Evolutionary conservation across 2,329 filamentous ascomycete species (phyloP).

Genomic region (Tolypocladium paradoxum): DNA sequence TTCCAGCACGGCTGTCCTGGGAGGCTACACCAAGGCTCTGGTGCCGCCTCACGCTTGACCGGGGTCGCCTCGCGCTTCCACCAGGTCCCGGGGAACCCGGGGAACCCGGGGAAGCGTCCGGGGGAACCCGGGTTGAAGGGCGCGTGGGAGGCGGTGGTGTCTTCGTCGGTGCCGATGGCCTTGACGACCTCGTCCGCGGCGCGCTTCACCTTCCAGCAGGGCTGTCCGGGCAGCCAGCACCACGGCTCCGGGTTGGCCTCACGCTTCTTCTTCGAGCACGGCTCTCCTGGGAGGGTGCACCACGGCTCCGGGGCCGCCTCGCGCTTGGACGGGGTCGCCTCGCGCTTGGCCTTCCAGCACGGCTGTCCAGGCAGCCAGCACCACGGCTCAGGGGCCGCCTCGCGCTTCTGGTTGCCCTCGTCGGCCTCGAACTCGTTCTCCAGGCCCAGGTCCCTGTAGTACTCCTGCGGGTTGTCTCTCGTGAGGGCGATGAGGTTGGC

Average conservation of each 20-base stretch:
- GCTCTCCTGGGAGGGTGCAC: too few species aligned
- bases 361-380: slow-evolving; percentile 26
- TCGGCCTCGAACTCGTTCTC: slow-evolving; percentile 12
- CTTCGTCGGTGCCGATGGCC: slow-evolving; percentile 11
- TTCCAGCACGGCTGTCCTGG: slow-evolving; percentile 11
- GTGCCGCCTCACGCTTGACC: too few species aligned
- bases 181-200: slow-evolving; percentile 25
- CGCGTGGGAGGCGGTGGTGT: slow-evolving; percentile 16
- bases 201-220: slow-evolving; percentile 25
- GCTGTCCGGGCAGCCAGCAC: slow-evolving; percentile 10
- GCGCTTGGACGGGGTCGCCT: too few species aligned
- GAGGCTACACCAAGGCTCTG: slow-evolving; percentile 1
- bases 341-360: slow-evolving; percentile 25
- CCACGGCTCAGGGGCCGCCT: slow-evolving; percentile 15
- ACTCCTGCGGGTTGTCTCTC: slow-evolving; percentile 17
- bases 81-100: slow-evolving; percentile 8
- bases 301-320: too few species aligned
- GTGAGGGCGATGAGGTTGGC: slow-evolving; percentile 23
- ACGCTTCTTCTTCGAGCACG: slow-evolving; percentile 21
- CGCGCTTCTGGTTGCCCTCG: slow-evolving; percentile 9
- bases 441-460: slow-evolving; percentile 21
- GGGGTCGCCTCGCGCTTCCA: slow-evolving; percentile 15
- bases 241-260: slow-evolving; percentile 7
- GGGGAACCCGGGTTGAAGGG: slow-evolving; percentile 11
- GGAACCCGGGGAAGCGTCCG: slow-evolving; percentile 14